Evolutionary conservation across 495 filamentous ascomycete genomes (phyloP), one percentile per base, ranked within the genome.

Genomic region (Daldinia childiae): DNA sequence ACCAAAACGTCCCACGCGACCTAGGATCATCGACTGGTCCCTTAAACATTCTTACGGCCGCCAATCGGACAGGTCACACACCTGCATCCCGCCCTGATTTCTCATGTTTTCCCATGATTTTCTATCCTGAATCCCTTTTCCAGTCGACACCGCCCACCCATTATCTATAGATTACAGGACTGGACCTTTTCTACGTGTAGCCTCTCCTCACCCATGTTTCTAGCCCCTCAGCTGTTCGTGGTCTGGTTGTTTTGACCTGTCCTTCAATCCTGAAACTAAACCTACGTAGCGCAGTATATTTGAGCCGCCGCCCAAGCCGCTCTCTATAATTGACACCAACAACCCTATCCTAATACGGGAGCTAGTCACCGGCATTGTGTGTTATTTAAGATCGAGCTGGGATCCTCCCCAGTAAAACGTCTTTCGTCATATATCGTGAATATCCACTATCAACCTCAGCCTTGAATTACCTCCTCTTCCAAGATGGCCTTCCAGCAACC

Each of bases 401-500:
- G 69, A 71, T 64, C 58, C 58, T 51, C 68, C 65, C 71, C 59
- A 70, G 68, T 68, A 66, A 66, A 65, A 68, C 58, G 68, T 43
- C 59, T 64, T 61, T 69, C 54, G 60, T 72, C 64, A 64, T 62
- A 61, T 58, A 39, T 63, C 38, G 32, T 45, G 15, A 55, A 56
- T 24, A 58, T 38, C 39, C 48, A 50, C 30, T 39, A 57, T 64
- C 70, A 41, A 55, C 57, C 59, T 55, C 56, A 29, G 52, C 38
- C 68, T 36, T 48, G 60, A 69, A 36, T 36, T 36, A 14, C 38
- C 63, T 26, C n/a, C 56, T 77, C 51, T 69, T 38, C 5, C 55
- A 62, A 26, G 1, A 97, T 97, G 94, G 94, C 94, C 4, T 95
- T 97, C 79, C 92, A 90, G 36, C 89, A 93, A 71, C 89, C 93